phyloP scores from a whole-genome alignment of 2,329 filamentous ascomycete genomes.

The Amauroascus niger region DNA sequence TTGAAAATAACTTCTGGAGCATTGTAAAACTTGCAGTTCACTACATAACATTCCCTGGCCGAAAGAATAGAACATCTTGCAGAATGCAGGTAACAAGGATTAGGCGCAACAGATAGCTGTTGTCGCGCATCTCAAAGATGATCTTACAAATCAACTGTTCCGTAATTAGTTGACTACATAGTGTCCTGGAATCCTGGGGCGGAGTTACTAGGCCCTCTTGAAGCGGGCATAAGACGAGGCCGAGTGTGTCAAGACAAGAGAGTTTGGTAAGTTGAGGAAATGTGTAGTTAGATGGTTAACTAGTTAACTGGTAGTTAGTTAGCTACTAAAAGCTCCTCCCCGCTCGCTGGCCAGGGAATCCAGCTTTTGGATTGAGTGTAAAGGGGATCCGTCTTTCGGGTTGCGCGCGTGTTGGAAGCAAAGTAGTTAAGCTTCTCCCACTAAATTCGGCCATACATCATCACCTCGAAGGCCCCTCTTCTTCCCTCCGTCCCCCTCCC shows the following conservation, averaged over 20 bases:
- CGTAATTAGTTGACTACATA: too few relatives aligned
- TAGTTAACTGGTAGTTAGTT: too few relatives aligned
- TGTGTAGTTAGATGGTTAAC: too few relatives aligned
- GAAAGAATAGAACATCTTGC: background rate
- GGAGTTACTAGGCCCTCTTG: too few relatives aligned
- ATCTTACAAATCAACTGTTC: background rate
- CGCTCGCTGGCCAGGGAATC: background rate
- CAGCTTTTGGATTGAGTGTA: background rate
- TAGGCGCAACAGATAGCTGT: background rate
- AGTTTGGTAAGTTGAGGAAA: too few relatives aligned
- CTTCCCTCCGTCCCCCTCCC: background rate
- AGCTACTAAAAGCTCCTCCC: too few relatives aligned
- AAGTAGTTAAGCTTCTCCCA: background rate
- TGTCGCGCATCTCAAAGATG: background rate
- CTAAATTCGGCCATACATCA: slow-evolving; percentile 6
- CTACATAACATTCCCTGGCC: too few relatives aligned
- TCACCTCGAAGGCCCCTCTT: slow-evolving; percentile 7
- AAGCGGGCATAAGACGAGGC: too few relatives aligned
- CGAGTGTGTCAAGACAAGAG: too few relatives aligned
- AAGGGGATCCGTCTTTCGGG: background rate
- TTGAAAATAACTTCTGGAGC: too few relatives aligned
- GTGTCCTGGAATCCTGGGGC: too few relatives aligned
- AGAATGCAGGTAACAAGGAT: background rate
- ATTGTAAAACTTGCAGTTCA: too few relatives aligned
- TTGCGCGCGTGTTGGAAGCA: background rate